phyloP scores from a whole-genome alignment of 306 rosid species.

The Lathyrus aphaca region DNA sequence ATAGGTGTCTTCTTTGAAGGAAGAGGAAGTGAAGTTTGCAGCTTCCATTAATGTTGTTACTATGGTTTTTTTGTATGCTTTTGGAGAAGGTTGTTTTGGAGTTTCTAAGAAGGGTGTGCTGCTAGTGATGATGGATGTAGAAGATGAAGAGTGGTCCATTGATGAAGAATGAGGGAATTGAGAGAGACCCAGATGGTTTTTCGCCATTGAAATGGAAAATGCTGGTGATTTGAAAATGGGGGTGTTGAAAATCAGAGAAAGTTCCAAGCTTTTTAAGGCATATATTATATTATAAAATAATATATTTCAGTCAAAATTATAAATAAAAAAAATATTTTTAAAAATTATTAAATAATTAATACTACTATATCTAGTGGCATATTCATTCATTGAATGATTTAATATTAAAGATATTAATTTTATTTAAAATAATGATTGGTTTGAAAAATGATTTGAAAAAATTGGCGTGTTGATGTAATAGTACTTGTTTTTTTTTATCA shows the following conservation, averaged over 20 bases:
- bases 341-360: no score
- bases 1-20: slow-evolving; percentile 85
- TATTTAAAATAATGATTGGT: background rate
- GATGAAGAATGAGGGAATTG: slow-evolving; percentile 35
- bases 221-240: no score
- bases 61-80: slow-evolving; percentile 73
- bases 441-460: background rate
- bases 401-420: background rate
- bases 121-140: background rate
- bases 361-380: no score
- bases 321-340: no score
- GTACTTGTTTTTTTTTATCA: background rate
- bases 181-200: slow-evolving; percentile 55
- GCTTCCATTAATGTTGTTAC: slow-evolving; percentile 72
- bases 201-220: slow-evolving; percentile 31
- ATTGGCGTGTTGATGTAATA: background rate
- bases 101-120: slow-evolving; percentile 45
- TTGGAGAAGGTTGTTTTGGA: slow-evolving; percentile 59
- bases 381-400: no score
- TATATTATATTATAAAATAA: no score
- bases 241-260: slow-evolving; percentile 30
- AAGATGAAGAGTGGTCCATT: slow-evolving; percentile 54
- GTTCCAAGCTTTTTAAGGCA: slow-evolving; percentile 6
- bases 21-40: slow-evolving; percentile 56
- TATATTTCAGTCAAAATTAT: no score